These are phyloP conservation scores for Fusarium succisae DNA, from an alignment of 2,329 filamentous ascomycete species.

Conservation along the genomic window DNA sequence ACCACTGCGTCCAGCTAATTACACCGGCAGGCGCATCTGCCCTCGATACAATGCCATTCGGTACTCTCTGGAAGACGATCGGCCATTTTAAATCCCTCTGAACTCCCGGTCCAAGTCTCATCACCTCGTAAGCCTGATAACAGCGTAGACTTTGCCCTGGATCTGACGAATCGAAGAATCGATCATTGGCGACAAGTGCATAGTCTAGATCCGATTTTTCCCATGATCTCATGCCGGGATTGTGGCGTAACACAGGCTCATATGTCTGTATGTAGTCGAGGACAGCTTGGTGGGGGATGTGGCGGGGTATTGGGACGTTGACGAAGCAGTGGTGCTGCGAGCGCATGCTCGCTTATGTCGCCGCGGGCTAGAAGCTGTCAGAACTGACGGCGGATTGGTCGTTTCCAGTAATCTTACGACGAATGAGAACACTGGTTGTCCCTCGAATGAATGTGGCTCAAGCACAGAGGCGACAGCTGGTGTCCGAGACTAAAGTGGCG, in stretches of 20 bases:
- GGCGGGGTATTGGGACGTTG: constrained; percentile 52
- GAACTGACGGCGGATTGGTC: not conserved
- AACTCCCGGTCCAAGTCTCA: constrained; percentile 51
- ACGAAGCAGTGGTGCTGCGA: constrained; percentile 47
- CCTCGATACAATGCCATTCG: constrained; percentile 52
- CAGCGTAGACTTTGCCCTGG: constrained; percentile 46
- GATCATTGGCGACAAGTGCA: constrained; percentile 48
- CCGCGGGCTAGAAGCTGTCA: not conserved
- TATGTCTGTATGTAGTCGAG: constrained; percentile 52
- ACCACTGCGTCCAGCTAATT: constrained; percentile 52
- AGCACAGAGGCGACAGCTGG: not conserved
- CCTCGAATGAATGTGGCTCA: not conserved
- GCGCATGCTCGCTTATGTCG: constrained; percentile 42
- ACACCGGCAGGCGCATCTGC: constrained; percentile 54
- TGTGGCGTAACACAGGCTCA: constrained; percentile 52
- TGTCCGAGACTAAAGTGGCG: not conserved
- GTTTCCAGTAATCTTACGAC: not conserved
- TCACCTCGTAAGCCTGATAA: constrained; percentile 43
- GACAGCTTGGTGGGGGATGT: constrained; percentile 48
- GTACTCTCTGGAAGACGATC: constrained; percentile 54
- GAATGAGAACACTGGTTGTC: not conserved
- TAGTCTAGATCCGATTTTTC: constrained; percentile 44
- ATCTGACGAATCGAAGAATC: constrained; percentile 50
- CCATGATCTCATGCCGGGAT: constrained; percentile 49
- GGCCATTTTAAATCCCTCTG: constrained; percentile 53